Evolutionary conservation across 106 monocot genomes (phyloP), one percentile per base, ranked within the genome.

Genomic region (Dendrobium officinale): DNA sequence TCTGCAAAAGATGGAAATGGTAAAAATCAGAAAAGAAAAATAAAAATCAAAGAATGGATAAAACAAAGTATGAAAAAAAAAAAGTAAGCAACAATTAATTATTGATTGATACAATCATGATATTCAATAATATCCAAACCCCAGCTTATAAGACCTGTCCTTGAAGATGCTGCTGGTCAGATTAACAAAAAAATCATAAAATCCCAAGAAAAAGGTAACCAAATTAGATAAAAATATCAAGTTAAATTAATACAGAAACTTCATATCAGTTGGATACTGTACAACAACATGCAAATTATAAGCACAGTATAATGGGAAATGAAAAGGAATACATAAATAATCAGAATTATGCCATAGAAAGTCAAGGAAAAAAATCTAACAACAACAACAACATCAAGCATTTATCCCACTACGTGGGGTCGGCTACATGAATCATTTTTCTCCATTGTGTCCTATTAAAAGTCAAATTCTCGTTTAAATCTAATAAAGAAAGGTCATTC

Each of bases 1-100:
- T 99, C 99, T 99, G 83, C 64, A 79, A 88, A 82, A 81, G n/a
- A 27, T 76, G 22, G 26, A 49, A 74, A 76, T 51, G 8, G 51
- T 42, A 76, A 27, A 24, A 26, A 76, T 76, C 47, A 49, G 76
- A 76, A 76, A 47, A 9, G 2, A 73, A 6, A 73, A 73, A 42
- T 40, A 42, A 15, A 75, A 75, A 76, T 17, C 15, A 49, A 76
- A 13, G 76, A 76, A 76, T 6, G 43, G 74, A 44, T 20, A 20
- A 42, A 74, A 44, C 19, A 42, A 70, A 19, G 19, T 17, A 74
- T 9, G 18, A 18, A 43, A 20, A 42, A n/a, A 43, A 74, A 42
- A 74, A 20, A 20, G 20, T 42, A 43, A 43, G 29, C 10, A 51
- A 51, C 51, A 51, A 51, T 0, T 15, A 37, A 15, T 70, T 10